Base-by-base conservation (phyloP, 495 filamentous ascomycete genomes). In the Lasiosphaeriaceae sp. region DNA sequence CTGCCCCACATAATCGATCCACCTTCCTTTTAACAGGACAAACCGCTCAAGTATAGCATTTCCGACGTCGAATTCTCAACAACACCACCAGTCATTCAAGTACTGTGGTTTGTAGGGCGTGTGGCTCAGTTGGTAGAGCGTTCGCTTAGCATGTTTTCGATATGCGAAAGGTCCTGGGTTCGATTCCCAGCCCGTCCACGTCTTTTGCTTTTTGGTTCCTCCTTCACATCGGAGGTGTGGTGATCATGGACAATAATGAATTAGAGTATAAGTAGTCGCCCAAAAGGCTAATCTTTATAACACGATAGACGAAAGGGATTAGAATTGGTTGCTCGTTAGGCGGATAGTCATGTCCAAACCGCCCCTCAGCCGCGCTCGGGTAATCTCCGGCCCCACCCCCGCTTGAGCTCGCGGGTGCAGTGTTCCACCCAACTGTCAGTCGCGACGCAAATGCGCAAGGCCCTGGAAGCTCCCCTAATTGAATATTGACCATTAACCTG, bases 141-240 rank as follows among this genome's bases (percentile, higher is more conserved):
- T 47, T 47, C 45, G 55, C 35, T 56, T 50, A 50, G 47, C 46
- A 56, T 49, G 23, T 9, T 44, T 3, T 7, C 2, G 1, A 23
- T 50, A 54, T 62, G 57, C 57, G 57, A 60, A 60, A 60, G 57
- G 57, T 59, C 57, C 57, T 59, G 57, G 57, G 57, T 59, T 59
- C 57, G 57, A 59, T 59, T 59, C 57, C 57, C 57, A 59, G 57
- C 57, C 49, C 57, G 57, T 59, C 57, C 57, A 59, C 7, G n/a
- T 41, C 5, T 24, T 50, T 20, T 55, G 17, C 6, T n/a, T 26
- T 53, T 31, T 35, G 39, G 20, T 57, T 12, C 5, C 39, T 7
- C 14, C 1, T 1, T 9, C 9, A 43, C 14, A 43, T 8, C 34
- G 0, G 34, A 9, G 9, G 8, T 14, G 8, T 37, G 34, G 8